These are phyloP conservation scores for Pisolithus marmoratus DNA, from an alignment of 768 basidiomycete genomes.

Conservation along the genomic window DNA sequence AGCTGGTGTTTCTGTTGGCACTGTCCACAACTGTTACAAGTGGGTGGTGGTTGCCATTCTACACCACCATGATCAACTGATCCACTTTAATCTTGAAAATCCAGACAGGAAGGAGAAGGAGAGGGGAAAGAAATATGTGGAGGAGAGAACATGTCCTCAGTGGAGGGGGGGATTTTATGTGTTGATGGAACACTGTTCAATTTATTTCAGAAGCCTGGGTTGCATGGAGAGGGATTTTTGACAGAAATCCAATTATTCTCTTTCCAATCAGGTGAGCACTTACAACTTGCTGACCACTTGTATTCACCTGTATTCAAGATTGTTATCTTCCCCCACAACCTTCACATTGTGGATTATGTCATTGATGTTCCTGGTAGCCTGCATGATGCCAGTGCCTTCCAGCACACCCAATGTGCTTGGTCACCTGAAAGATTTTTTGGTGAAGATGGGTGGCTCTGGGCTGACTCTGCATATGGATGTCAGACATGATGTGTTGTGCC, in stretches of 20 bases:
- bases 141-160: too few species aligned
- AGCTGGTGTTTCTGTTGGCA: conserved; percentile 2
- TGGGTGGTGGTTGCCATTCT: conserved; percentile 2
- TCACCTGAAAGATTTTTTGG: background rate
- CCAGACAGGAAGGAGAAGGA: conserved; percentile 2
- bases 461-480: too few species aligned
- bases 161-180: too few species aligned
- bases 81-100: background rate
- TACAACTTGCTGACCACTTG: background rate
- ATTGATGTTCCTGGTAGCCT: conserved; percentile 8
- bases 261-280: too few species aligned
- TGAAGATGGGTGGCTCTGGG: too few species aligned
- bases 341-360: conserved; percentile 6
- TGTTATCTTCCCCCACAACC: conserved; percentile 5
- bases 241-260: conserved; percentile 15
- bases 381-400: conserved; percentile 5
- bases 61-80: background rate
- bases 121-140: too few species aligned
- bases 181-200: too few species aligned
- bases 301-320: background rate
- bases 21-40: conserved; percentile 5
- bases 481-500: too few species aligned
- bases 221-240: conserved; percentile 11
- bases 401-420: background rate
- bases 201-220: conserved; percentile 9